Evolutionary conservation across 495 filamentous ascomycete species (phyloP).

Genomic region (Cetradonia linearis): DNA sequence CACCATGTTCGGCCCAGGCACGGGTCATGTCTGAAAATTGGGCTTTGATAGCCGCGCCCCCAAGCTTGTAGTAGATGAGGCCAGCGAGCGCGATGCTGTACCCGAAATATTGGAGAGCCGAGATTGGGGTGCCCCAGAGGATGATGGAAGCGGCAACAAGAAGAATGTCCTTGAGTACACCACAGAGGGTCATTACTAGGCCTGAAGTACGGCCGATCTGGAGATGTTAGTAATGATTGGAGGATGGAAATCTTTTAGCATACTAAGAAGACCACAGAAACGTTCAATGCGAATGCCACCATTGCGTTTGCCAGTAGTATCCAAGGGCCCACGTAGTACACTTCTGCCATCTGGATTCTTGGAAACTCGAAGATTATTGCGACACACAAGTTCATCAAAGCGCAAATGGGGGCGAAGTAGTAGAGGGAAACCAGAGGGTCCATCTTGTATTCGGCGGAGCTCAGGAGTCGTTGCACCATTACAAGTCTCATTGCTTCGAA

Average conservation of each 20-base stretch:
- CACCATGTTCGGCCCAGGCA: conserved; percentile 79
- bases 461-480: conserved; percentile 65
- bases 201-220: conserved; percentile 97
- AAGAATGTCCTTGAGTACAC: conserved; percentile 96
- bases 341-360: conserved; percentile 42
- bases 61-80: conserved; percentile 96
- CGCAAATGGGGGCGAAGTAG: conserved; percentile 75
- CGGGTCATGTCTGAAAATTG: conserved; percentile 59
- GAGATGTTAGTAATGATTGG: not conserved
- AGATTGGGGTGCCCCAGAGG: conserved; percentile 78
- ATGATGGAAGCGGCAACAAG: conserved; percentile 82
- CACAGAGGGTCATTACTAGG: conserved; percentile 91
- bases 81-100: conserved; percentile 85
- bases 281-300: conserved; percentile 70
- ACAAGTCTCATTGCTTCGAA: conserved; percentile 70
- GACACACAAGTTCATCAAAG: conserved; percentile 60
- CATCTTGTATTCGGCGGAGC: conserved; percentile 63
- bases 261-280: conserved; percentile 67
- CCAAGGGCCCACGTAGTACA: conserved; percentile 46
- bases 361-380: conserved; percentile 50
- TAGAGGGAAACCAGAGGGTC: conserved; percentile 76
- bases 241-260: conserved; percentile 20
- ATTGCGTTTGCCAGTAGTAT: conserved; percentile 55
- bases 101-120: conserved; percentile 80
- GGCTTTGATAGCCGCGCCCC: conserved; percentile 71